phyloP scores from a whole-genome alignment of 1,139 yeast genomes.

The Blastobotrys arbuscula region DNA sequence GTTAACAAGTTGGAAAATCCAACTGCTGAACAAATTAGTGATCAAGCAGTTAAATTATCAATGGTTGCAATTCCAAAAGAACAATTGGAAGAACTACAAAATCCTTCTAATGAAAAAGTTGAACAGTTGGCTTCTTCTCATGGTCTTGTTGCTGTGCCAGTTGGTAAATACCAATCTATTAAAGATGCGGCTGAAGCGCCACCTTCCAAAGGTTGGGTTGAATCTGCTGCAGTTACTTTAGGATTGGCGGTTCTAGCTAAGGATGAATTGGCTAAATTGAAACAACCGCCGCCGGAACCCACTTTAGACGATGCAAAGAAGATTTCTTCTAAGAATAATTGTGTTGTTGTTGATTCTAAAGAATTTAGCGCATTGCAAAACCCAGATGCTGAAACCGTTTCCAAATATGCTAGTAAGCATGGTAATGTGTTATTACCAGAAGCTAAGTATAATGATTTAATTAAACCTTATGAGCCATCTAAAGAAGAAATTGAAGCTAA shows the following conservation, averaged over 20 bases:
- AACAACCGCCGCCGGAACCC: slow-evolving; percentile 18
- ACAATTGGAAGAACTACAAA: slow-evolving; percentile 18
- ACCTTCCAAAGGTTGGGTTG: slow-evolving; percentile 26
- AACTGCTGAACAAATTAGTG: slow-evolving; percentile 19
- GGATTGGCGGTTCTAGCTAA: slow-evolving; percentile 37
- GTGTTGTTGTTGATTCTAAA: slow-evolving; percentile 21
- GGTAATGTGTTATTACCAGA: slow-evolving; percentile 28
- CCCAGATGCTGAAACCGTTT: slow-evolving; percentile 18
- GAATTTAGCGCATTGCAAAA: slow-evolving; percentile 20
- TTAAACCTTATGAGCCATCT: slow-evolving; percentile 24
- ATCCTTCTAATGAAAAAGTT: slow-evolving; percentile 16
- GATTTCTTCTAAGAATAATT: slow-evolving; percentile 30
- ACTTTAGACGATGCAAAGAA: slow-evolving; percentile 25
- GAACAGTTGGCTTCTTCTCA: slow-evolving; percentile 13
- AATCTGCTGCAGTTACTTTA: slow-evolving; percentile 32
- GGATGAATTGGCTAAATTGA: slow-evolving; percentile 26
- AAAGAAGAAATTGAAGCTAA: slow-evolving; percentile 23
- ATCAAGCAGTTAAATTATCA: slow-evolving; percentile 13
- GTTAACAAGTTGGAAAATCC: slow-evolving; percentile 20
- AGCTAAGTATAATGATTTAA: slow-evolving; percentile 18
- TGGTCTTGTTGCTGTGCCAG: slow-evolving; percentile 21
- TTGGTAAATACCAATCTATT: slow-evolving; percentile 28
- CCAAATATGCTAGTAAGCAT: slow-evolving; percentile 23
- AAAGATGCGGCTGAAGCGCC: slow-evolving; percentile 31
- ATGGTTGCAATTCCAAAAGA: slow-evolving; percentile 28